Percentiles rank a stretch among this genome's conserved stretches.
Evolutionary conservation across 164 flowering plant species (phyloP).

Genomic region (Macadamia tetraphylla): DNA sequence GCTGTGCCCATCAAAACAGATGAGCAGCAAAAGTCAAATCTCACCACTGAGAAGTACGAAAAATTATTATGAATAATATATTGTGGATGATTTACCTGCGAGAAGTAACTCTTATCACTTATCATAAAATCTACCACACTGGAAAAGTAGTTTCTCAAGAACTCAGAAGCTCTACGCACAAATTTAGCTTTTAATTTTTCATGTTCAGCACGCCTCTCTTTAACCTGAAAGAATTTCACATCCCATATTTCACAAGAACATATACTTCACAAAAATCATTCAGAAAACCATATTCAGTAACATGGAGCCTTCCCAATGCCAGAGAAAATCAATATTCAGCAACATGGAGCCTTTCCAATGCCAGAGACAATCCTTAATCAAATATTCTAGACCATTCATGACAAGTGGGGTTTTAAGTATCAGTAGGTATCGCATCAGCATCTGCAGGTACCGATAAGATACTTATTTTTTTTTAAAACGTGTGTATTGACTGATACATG

Average conservation of each 20-base stretch:
- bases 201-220: conserved; percentile 87
- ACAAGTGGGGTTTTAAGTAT: too few relatives aligned
- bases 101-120: conserved; percentile 93
- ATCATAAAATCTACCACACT: conserved; percentile 99
- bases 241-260: background rate
- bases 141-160: conserved; percentile 87
- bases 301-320: conserved; percentile 1
- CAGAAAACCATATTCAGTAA: background rate
- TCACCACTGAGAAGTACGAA: background rate
- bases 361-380: conserved; percentile 1
- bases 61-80: background rate
- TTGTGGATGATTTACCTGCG: conserved; percentile 54
- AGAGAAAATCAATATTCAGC: conserved; percentile 1
- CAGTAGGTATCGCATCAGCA: too few relatives aligned
- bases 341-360: background rate
- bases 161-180: conserved; percentile 93
- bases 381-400: background rate
- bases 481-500: too few relatives aligned
- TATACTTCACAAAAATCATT: background rate
- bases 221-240: conserved; percentile 50
- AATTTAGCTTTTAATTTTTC: conserved; percentile 74
- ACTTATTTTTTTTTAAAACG: too few relatives aligned
- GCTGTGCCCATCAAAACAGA: conserved; percentile 36
- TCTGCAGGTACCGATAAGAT: too few relatives aligned
- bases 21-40: conserved; percentile 9